Base-by-base conservation (phyloP, 495 filamentous ascomycete genomes). In the Penicillium dipodomyicola region DNA sequence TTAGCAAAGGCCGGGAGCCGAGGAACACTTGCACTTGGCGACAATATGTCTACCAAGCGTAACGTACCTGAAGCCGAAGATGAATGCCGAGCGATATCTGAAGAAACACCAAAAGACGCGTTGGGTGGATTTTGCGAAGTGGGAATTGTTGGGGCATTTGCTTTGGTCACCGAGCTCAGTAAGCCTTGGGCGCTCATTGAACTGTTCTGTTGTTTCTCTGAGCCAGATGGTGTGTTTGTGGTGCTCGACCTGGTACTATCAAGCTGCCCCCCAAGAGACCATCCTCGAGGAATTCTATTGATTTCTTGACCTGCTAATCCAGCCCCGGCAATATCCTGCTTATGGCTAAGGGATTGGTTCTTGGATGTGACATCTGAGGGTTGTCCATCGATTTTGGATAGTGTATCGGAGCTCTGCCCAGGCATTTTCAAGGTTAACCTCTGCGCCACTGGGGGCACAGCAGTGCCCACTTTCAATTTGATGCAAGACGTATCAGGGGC, bases 381-480 rank as follows among this genome's bases (percentile, higher is more conserved):
- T 32, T 60, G 60, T 22, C 56, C 69, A 53, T 66, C 70, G 58
- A 63, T 64, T 19, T 72, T 65, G 4, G 62, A 63, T 41, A 58
- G 27, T 8, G 63, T 65, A 44, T 71, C 68, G 29, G 67, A 54
- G 43, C 65, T 70, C 59, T 72, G 73, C 23, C 60, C 67, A 61
- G 76, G 68, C 57, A 77, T 67, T 55, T 71, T 74, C 52, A 77
- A 57, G 5, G 65, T 77, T 47, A 77, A 66, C 55, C 64, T 73
- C 53, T 69, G 67, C 42, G 52, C 39, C 30, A 65, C 65, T n/a
- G 81, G 80, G 32, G 84, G 81, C 45, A 82, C 82, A 19, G 73
- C 79, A 5, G 77, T 70, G 22, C 79, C 71, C 62, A 91, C 75
- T 68, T 90, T 91, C 33, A 94, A 75, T 62, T 89, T 92, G 59